Evolutionary conservation across 2,329 filamentous ascomycete genomes (phyloP), one percentile per base, ranked within the genome.

Genomic region (Trichoderma lentiforme): DNA sequence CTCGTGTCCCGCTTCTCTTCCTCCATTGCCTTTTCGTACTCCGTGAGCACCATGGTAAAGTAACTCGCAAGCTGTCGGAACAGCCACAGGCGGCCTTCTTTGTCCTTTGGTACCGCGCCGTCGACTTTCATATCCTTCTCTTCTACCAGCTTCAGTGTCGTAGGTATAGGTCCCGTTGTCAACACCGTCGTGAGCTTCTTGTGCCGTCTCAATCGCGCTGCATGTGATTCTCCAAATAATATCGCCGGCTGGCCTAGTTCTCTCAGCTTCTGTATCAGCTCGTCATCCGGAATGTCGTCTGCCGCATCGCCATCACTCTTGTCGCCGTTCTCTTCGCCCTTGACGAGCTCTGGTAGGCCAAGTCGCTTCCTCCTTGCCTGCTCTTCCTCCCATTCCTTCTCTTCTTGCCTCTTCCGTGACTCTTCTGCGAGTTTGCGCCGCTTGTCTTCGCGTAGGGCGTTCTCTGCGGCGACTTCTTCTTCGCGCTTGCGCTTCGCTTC

Each of bases 31-130:
- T 84, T 79, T 76, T 95, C 90, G 92, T 97, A 99, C 81, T 97
- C 95, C 58, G 87, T 88, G 72, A 99, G 85, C n/a, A 99, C 90
- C 90, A 99, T 94, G 68, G 93, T 97, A 84, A 99, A 98, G 84
- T 98, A 99, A 63, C 93, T 96, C 24, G 93, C 93, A 71, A 99
- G 86, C 81, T 99, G 95, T 12, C 95, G 88, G 83, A 92, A 95
- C 53, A 99, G 84, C 81, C 92, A 94, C 58, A 87, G 84, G 60
- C 90, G 88, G 0, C 85, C 92, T 53, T 90, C 88, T 24, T 84
- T 84, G 76, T 95, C 92, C 76, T 84, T 86, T 1, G 89, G 88
- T 11, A 93, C 83, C 57, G 84, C 85, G 18, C 86, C 85, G 1
- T 89, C 84, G 28, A 98, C 90, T 81, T 95, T 95, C 93, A 98